These are phyloP conservation scores for Rheum nobile DNA, from an alignment of 148 eudicot genomes.

Conservation along the genomic window DNA sequence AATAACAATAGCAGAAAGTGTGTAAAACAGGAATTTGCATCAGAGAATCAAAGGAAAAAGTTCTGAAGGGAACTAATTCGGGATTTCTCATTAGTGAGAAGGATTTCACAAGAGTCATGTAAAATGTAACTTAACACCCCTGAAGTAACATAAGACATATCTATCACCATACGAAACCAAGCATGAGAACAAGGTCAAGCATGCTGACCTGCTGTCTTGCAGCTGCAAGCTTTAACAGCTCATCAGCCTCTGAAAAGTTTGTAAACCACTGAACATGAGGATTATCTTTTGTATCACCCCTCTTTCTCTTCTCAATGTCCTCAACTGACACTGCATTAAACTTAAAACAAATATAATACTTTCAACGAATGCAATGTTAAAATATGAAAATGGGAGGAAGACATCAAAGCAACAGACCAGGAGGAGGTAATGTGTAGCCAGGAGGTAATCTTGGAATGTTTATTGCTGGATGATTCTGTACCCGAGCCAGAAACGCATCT, in stretches of 20 bases:
- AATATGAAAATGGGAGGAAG: background rate
- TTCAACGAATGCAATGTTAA: background rate
- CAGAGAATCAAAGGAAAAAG: background rate
- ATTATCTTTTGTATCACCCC: constrained; percentile 20
- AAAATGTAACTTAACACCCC: background rate
- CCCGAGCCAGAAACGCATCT: constrained; percentile 44
- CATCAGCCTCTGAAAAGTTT: constrained; percentile 55
- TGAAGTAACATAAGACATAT: background rate
- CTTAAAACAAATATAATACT: background rate
- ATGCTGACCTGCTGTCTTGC: constrained; percentile 56
- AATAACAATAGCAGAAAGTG: background rate
- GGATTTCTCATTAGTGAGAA: background rate
- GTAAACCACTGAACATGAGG: constrained; percentile 22
- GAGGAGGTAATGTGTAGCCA: constrained; percentile 34
- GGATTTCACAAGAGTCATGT: background rate
- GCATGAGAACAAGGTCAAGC: background rate
- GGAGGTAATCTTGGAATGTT: constrained; percentile 44
- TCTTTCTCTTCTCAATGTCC: constrained; percentile 21
- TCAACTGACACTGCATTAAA: constrained; percentile 16
- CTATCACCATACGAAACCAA: background rate
- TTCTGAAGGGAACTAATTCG: background rate
- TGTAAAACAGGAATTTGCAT: background rate
- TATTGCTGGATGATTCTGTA: constrained; percentile 53
- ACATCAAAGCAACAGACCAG: constrained; percentile 23
- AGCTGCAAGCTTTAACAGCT: constrained; percentile 52